These are phyloP conservation scores for Deakozyma indianensis DNA, from an alignment of 805 yeast species.

Conservation along the genomic window DNA sequence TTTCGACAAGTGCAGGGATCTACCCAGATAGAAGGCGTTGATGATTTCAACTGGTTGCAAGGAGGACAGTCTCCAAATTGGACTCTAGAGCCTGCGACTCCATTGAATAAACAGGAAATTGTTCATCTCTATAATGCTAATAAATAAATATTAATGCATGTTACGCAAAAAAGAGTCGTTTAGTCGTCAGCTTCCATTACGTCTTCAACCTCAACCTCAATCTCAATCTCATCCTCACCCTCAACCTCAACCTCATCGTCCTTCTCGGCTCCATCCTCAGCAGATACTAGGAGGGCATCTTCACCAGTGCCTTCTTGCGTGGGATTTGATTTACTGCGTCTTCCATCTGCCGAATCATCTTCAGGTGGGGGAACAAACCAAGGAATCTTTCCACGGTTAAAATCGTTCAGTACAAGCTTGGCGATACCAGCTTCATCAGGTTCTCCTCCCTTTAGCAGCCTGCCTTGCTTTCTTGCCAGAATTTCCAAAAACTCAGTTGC, in stretches of 20 bases:
- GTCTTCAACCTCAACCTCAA: conserved; percentile 7
- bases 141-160: conserved; percentile 1
- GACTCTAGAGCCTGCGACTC: conserved; percentile 2
- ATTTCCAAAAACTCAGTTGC: conserved; percentile 75
- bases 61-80: conserved; percentile 10
- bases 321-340: background rate
- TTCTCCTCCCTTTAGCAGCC: conserved; percentile 92
- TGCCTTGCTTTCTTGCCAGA: conserved; percentile 84
- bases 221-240: conserved; percentile 4
- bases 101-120: background rate
- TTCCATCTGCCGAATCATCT: conserved; percentile 18
- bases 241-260: too few species aligned
- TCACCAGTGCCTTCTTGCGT: conserved; percentile 3
- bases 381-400: conserved; percentile 94
- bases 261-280: too few species aligned
- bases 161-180: conserved; percentile 11
- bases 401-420: conserved; percentile 79
- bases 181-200: conserved; percentile 8
- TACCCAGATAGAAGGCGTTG: conserved; percentile 7
- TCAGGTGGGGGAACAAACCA: conserved; percentile 96
- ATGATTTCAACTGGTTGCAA: conserved; percentile 18
- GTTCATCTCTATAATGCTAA: background rate
- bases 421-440: conserved; percentile 92
- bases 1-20: conserved; percentile 10
- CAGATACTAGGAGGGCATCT: background rate